Conservation (phyloP, 2,329 filamentous ascomycete species). For the Penicillium crustosum region DNA sequence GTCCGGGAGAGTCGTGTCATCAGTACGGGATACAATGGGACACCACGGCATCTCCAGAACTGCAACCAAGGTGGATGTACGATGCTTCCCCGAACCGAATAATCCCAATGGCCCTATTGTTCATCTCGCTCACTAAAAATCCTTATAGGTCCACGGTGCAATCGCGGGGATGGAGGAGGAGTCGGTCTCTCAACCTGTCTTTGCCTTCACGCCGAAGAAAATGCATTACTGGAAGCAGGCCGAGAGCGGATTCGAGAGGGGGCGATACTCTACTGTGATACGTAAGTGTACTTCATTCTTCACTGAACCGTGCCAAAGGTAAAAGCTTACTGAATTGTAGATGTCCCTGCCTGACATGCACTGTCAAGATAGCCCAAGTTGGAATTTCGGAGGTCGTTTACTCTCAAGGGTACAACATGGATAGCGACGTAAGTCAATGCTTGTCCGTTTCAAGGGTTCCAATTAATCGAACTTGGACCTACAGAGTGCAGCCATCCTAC, state of each 20-base stretch:
- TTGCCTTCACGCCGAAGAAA: conserved; percentile 98
- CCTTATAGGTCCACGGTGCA: conserved; percentile 65
- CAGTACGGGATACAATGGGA: conserved; percentile 96
- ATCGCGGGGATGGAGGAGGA: conserved; percentile 69
- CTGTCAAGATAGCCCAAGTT: conserved; percentile 97
- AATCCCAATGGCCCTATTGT: neutral
- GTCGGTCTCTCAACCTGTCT: conserved; percentile 80
- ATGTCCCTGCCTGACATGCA: conserved; percentile 95
- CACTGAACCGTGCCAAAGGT: neutral
- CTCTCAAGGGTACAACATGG: conserved; percentile 91
- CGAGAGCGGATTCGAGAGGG: conserved; percentile 82
- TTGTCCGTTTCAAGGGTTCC: neutral
- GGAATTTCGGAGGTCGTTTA: conserved; percentile 96
- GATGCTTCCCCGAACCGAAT: conserved; percentile 1
- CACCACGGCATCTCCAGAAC: conserved; percentile 83
- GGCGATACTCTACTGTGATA: conserved; percentile 87
- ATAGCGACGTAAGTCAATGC: conserved; percentile 57
- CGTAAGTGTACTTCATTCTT: conserved; percentile 42
- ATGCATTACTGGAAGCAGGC: conserved; percentile 90
- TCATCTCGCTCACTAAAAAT: conserved; percentile 9
- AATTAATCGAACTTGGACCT: neutral
- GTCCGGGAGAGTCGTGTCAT: conserved; percentile 84
- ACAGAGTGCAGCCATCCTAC: conserved; percentile 74
- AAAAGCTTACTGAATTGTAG: conserved; percentile 31
- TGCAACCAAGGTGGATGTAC: conserved; percentile 88